Evolutionary conservation across 495 filamentous ascomycete species (phyloP), one percentile per base, ranked within the genome.

Genomic region (Aspergillus sclerotioniger): DNA sequence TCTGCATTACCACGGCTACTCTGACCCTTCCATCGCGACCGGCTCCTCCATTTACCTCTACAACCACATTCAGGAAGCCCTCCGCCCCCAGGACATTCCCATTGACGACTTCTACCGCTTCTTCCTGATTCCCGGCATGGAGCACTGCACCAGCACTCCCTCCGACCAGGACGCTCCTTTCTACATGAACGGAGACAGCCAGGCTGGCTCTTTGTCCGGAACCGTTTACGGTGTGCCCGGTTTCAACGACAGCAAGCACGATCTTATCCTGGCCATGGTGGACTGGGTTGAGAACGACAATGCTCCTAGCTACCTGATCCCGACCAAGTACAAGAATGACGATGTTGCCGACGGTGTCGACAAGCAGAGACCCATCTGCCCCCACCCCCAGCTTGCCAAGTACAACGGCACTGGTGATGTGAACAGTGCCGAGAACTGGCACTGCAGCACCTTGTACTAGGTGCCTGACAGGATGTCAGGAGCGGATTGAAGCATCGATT

Each of bases 1-100:
- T 21, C 51, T 85, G 53, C 65, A 78, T 44, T 85, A 84, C 63
- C 82, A 85, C 57, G 82, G 83, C 0, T 54, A 70, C 7, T 61
- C 74, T 2, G 84, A 87, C 61, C 75, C 68, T 0, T 63, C 20
- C 16, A 54, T 67, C 21, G 39, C 61, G 0, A 41, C 58, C 16
- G 58, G 53, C 25, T 47, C 44, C 9, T 50, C 53, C n/a, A 17
- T 62, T 5, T 63, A 67, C 50, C 57, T 56, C 33, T 63, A 63
- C 39, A 56, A 67, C 13, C 64, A 67, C 7, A 45, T 54, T 0
- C 8, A 43, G 12, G 10, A 43, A 5, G 53, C 61, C 1, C 28
- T 63, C 8, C 21, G n/a, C 2, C 43, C 48, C 3, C 41, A 61
- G 49, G 50, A 47, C 76, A 48, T 58, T 32, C 48, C 51, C n/a